Conservation (phyloP, 1,284 basidiomycete species). For the Golubevia pallescens region DNA sequence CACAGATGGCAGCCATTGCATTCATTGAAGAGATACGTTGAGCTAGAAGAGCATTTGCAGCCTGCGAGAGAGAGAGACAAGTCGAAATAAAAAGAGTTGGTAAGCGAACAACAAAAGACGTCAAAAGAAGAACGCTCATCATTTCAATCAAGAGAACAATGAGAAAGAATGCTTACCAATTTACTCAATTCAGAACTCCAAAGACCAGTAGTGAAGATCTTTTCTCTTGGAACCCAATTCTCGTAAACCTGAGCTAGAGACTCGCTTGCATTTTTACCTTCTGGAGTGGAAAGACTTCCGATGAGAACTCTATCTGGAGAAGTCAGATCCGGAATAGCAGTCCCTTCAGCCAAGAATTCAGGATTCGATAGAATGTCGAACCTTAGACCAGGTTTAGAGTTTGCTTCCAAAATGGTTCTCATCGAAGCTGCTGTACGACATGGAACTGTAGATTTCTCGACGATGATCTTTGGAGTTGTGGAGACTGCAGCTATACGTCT, state of each 20-base stretch:
- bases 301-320: slow-evolving; percentile 93
- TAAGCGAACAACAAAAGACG: no score
- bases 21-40: slow-evolving; percentile 95
- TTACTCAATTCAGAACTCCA: slow-evolving; percentile 99
- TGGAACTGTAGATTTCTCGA: slow-evolving; percentile 98
- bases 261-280: slow-evolving; percentile 81
- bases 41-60: slow-evolving; percentile 97
- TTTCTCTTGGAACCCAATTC: slow-evolving; percentile 88
- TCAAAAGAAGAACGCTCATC: no score
- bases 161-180: slow-evolving; percentile 68
- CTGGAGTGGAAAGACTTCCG: slow-evolving; percentile 85
- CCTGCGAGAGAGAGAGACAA: slow-evolving; percentile 63
- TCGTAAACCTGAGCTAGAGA: slow-evolving; percentile 82
- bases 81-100: no score
- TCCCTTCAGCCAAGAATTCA: slow-evolving; percentile 98
- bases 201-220: slow-evolving; percentile 90
- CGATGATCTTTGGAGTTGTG: slow-evolving; percentile 91
- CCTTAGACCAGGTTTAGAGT: slow-evolving; percentile 85
- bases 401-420: slow-evolving; percentile 97
- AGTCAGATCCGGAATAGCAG: slow-evolving; percentile 87
- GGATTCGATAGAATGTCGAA: slow-evolving; percentile 99
- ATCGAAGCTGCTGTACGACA: slow-evolving; percentile 98
- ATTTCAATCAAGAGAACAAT: not conserved
- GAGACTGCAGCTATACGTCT: slow-evolving; percentile 92
- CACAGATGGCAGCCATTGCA: slow-evolving; percentile 96